Percentiles rank a stretch among this genome's conserved stretches.
Evolutionary conservation across 176 grass and related monocot species (phyloP).

Genomic region (Aegilops tauschii): DNA sequence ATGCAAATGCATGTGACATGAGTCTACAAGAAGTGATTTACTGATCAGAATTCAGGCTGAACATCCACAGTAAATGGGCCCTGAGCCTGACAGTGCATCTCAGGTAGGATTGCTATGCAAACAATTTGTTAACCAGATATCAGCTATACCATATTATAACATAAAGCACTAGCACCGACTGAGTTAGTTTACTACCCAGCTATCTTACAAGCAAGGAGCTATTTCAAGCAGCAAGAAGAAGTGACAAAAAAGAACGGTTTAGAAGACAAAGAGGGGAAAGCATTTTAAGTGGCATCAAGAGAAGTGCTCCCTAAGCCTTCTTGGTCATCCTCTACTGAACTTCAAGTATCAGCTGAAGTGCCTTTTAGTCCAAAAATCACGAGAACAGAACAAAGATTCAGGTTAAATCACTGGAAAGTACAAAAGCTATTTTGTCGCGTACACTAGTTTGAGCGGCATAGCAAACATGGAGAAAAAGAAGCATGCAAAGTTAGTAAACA

Average conservation of each 20-base stretch:
- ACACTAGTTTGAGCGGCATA: neutral
- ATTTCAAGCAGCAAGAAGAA: neutral
- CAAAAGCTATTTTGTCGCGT: neutral
- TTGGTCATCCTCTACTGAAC: neutral
- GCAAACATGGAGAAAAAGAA: neutral
- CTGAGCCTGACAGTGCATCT: neutral
- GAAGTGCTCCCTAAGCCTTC: constrained; percentile 14
- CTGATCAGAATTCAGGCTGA: neutral
- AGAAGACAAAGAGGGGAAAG: neutral
- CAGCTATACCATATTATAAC: neutral
- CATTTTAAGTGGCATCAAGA: neutral
- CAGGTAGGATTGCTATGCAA: neutral
- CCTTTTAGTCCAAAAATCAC: neutral
- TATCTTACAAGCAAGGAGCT: neutral
- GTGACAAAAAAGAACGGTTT: neutral
- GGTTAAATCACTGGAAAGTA: neutral
- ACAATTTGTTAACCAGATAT: neutral
- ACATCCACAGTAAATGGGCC: neutral
- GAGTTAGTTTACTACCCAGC: neutral
- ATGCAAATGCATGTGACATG: neutral
- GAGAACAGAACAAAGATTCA: neutral
- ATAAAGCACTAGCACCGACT: neutral
- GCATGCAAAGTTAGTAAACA: neutral
- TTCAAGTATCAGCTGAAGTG: neutral
- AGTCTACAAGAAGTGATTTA: constrained; percentile 11